These are phyloP conservation scores for Magnusiomyces starmeri DNA, from an alignment of 1,139 yeast species.

Conservation along the genomic window DNA sequence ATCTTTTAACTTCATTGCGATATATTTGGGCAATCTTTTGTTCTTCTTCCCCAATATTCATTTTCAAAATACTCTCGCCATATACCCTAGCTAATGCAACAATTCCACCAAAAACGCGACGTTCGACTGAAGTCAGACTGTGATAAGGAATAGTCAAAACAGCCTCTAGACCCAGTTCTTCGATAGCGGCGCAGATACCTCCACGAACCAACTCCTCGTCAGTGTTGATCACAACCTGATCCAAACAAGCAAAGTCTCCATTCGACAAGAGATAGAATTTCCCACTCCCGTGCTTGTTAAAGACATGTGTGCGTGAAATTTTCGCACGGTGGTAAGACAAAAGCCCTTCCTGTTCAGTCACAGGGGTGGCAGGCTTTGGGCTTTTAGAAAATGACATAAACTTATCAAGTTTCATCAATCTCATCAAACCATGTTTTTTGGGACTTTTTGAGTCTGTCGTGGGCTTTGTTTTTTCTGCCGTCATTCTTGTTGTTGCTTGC, in stretches of 20 bases:
- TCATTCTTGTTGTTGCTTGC: not conserved
- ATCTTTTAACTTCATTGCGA: constrained; percentile 1
- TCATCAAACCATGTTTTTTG: not conserved
- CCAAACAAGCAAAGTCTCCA: constrained; percentile 3
- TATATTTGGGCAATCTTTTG: constrained; percentile 1
- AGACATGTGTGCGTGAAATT: not conserved
- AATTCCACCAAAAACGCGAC: not conserved
- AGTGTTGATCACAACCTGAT: not conserved
- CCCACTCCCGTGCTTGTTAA: not conserved
- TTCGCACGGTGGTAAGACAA: not conserved
- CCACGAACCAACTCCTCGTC: not conserved
- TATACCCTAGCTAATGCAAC: not conserved
- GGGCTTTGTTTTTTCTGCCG: too few species aligned
- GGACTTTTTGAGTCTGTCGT: too few species aligned
- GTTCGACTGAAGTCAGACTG: not conserved
- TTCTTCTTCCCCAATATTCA: not conserved
- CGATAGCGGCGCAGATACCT: not conserved
- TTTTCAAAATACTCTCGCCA: not conserved
- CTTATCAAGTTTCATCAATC: too few species aligned
- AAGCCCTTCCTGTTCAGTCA: too few species aligned
- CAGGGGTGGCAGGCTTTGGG: too few species aligned
- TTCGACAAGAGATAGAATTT: not conserved
- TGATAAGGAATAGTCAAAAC: not conserved
- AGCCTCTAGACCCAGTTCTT: not conserved
- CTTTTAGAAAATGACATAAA: too few species aligned